Base-by-base conservation (phyloP, 352 stramenopile species). In the Elongisporangium undulatum region DNA sequence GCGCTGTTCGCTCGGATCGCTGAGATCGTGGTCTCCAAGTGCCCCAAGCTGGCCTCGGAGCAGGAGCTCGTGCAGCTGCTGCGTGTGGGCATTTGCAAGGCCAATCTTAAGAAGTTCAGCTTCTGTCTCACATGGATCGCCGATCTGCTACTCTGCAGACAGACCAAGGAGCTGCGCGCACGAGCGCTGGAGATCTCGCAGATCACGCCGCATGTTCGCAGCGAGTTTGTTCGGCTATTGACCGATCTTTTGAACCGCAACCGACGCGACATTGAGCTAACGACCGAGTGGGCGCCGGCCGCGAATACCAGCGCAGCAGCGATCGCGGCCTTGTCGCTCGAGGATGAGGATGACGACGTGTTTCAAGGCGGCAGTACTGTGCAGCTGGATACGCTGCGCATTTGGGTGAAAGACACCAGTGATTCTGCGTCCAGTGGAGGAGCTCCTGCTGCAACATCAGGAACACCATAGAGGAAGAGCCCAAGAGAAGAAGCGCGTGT, bases 71-170 rank as follows among this genome's bases (percentile, higher is more conserved):
- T 89, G 49, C 62, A 69, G 56, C 66, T 92, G 39, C 67, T 92
- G 51, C 77, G 77, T n/a, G 67, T 81, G 7, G 82, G 79, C 8
- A 89, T 92, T 62, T 92, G 82, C 68, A 92, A 92, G 54, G 79
- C 69, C 59, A 92, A 89, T 51, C 64, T 89, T 17, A 92, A 92
- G 58, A 92, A 92, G 63, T 92, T 87, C 38, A 88, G 76, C 51
- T 92, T 92, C 54, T 92, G 79, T 41, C 70, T 92, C 26, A 92
- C 80, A 26, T 92, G 82, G 82, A 90, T 92, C 61, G 79, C 78
- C 52, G 79, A 90, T 59, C 49, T 92, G 50, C 54, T 92, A 15
- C 71, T 86, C 45, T 89, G 82, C 56, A 75, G 75, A 41, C 71
- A 75, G 10, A 87, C 79, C 16, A 83, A 71, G 16, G 82, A 90